Evolutionary conservation across 2,329 filamentous ascomycete species (phyloP), one percentile per base, ranked within the genome.

Genomic region (Aspergillus terreus): DNA sequence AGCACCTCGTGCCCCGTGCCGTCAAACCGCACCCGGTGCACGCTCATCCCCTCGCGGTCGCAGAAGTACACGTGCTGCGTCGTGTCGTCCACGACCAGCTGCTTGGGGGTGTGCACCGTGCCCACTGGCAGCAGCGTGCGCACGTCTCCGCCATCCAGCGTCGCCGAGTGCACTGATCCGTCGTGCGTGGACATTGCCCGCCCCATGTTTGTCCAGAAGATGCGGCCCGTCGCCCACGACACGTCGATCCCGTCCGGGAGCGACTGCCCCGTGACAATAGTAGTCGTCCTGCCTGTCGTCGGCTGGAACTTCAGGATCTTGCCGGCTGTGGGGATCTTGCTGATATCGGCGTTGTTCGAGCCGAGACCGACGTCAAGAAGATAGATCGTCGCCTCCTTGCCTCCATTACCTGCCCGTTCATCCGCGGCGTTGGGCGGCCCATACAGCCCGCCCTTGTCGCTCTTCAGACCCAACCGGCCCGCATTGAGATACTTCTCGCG

Each of bases 141-240:
- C 4, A 76, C 58, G 42, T 79, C 69, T 9, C 57, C 70, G 2
- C 82, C 81, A 51, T 82, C 76, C 2, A 81, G 65, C 6, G 73
- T 73, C n/a, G 71, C 65, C 2, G 70, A 74, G 50, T 68, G 63
- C 6, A 82, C 63, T 1, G 67, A 63, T 10, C 78, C 78, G 50
- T 79, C 70, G 27, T 69, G 65, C 3, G 58, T 51, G 1, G 62
- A 62, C 0, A 71, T 69, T 2, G 62, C 44, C 10, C 27, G 40
- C 0, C 78, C 78, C 78, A 80, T 81, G 57, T 70, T 73, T 7
- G 77, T 79, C 77, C 77, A 81, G 58, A 78, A 80, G 11, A 81
- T 64, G 40, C 70, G 68, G 2, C 66, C 63, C 0, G 55, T 61
- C 0, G 59, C 38, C 0, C 49, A 49, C 15, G 68, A 69, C 7